A percentile compares a stretch with the other conserved stretches of the same genome.
phyloP scores from a whole-genome alignment of 768 basidiomycete species.

The Lactarius deliciosus region DNA sequence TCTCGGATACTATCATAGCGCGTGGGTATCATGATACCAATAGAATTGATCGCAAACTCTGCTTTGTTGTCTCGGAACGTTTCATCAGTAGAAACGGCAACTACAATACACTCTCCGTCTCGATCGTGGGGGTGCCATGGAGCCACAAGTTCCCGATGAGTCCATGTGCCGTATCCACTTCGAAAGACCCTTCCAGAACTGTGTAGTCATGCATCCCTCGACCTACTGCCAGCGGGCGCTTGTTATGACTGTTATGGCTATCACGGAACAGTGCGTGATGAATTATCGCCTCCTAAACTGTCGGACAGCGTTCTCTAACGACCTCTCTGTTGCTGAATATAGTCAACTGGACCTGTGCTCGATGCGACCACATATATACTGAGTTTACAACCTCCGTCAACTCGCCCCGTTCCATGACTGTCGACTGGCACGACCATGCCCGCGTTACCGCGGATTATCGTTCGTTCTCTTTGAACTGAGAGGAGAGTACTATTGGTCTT shows the following conservation, averaged over 20 bases:
- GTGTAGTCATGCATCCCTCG: not conserved
- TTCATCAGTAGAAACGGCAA: too few species aligned
- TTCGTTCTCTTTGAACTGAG: not conserved
- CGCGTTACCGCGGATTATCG: not conserved
- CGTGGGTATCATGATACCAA: too few species aligned
- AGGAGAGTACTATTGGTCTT: not conserved
- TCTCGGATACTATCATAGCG: too few species aligned
- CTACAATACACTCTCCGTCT: too few species aligned
- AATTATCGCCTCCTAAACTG: not conserved
- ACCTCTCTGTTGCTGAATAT: not conserved
- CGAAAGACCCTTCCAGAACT: not conserved
- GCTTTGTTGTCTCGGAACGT: too few species aligned
- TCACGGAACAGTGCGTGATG: not conserved
- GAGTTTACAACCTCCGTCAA: not conserved
- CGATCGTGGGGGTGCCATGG: not conserved
- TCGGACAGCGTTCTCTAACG: not conserved
- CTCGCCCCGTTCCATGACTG: not conserved
- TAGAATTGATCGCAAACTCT: too few species aligned
- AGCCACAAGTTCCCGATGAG: not conserved
- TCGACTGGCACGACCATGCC: not conserved
- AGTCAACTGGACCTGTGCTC: not conserved
- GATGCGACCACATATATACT: not conserved
- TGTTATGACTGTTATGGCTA: not conserved
- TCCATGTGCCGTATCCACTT: not conserved
- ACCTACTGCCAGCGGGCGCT: not conserved